Percentiles rank a stretch among this genome's conserved stretches.
These are phyloP conservation scores for Arabis alpina DNA, from an alignment of 345 rosid genomes.

Conservation along the genomic window DNA sequence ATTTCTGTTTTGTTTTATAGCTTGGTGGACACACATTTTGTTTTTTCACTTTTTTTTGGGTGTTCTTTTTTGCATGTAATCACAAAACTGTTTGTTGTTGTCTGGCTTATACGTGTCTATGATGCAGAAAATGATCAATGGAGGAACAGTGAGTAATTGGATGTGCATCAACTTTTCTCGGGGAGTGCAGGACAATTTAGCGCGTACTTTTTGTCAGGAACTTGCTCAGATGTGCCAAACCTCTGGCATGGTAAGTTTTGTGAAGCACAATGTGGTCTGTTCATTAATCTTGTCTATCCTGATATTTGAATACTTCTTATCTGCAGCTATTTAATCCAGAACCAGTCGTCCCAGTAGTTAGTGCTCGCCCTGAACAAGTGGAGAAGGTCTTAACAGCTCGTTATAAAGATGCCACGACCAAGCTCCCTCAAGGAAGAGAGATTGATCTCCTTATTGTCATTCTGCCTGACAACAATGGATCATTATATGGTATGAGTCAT, in stretches of 20 bases:
- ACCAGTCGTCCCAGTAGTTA: constrained; percentile 69
- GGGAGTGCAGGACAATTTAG: constrained; percentile 71
- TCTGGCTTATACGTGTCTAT: constrained; percentile 5
- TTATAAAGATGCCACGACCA: constrained; percentile 83
- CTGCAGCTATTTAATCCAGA: constrained; percentile 74
- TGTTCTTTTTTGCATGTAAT: background rate
- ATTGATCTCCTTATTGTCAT: constrained; percentile 94
- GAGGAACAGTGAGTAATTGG: constrained; percentile 90
- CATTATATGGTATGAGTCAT: constrained; percentile 75
- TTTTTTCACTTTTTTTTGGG: background rate
- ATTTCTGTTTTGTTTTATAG: constrained; percentile 1
- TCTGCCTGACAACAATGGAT: constrained; percentile 95
- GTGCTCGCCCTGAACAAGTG: constrained; percentile 90
- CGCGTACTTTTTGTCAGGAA: constrained; percentile 80
- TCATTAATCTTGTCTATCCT: background rate
- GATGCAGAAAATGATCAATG: constrained; percentile 97
- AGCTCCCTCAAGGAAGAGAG: constrained; percentile 68
- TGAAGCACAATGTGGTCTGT: constrained; percentile 1
- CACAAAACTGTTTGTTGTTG: background rate
- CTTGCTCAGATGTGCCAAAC: constrained; percentile 91
- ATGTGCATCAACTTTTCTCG: constrained; percentile 91
- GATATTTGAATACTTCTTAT: constrained; percentile 16
- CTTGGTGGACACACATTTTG: background rate
- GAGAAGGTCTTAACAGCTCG: constrained; percentile 79
- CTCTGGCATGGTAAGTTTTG: constrained; percentile 85